Conservation (phyloP, 176 grass and related monocot species). For the sorghum (Sorghum bicolor) region DNA sequence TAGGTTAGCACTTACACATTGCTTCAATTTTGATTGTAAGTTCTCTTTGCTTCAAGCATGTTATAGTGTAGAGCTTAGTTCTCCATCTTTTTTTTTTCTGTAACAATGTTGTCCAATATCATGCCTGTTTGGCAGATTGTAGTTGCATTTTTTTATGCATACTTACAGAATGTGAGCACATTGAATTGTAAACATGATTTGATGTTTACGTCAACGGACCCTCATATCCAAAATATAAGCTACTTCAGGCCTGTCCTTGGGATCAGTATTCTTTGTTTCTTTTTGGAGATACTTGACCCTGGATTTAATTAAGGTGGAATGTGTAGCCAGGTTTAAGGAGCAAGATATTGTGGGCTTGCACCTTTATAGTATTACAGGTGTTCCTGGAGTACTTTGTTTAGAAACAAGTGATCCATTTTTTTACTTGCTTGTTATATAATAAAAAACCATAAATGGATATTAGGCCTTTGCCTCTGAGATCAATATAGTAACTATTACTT, state of each 20-base stretch:
- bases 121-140: not conserved
- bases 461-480: not conserved
- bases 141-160: not conserved
- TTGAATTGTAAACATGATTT: conserved; percentile 9
- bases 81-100: not conserved
- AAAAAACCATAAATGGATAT: not conserved
- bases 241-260: too few relatives aligned
- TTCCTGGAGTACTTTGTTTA: not conserved
- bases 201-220: not conserved
- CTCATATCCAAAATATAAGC: not conserved
- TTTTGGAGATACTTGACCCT: not conserved
- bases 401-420: not conserved
- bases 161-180: not conserved
- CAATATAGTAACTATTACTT: not conserved
- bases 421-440: not conserved
- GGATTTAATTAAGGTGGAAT: not conserved
- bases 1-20: conserved; percentile 38
- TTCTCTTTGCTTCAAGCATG: conserved; percentile 21
- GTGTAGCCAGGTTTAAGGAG: not conserved
- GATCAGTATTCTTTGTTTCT: not conserved
- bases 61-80: conserved; percentile 38
- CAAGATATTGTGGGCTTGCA: not conserved
- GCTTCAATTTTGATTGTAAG: conserved; percentile 47
- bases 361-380: not conserved
- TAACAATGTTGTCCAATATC: conserved; percentile 8